Base-by-base conservation (phyloP, 2,329 filamentous ascomycete species). In the Monosporascus sp. region DNA sequence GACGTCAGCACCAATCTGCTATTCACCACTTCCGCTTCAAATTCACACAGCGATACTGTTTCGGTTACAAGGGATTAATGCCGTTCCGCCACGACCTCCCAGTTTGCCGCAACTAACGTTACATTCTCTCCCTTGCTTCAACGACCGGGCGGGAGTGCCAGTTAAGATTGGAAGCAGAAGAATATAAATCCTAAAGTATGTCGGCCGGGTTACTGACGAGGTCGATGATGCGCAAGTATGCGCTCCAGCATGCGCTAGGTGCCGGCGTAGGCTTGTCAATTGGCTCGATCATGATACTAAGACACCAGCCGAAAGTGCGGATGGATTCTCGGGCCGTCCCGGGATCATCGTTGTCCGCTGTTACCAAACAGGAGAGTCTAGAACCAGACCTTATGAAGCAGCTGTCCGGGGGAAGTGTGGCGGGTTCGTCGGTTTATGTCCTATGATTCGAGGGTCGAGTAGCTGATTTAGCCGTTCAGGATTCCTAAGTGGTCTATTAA, bases 401-500 rank as follows among this genome's bases (percentile, higher is more conserved):
- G 65, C 62, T 82, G n/a, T 80, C 79, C 1, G 72, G 75, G 20
- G 80, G 80, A 3, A 81, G 80, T 57, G 54, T 83, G n/a, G 59
- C 74, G 22, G 80, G 79, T 81, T 57, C 15, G 68, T 62, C 6
- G 6, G 20, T 14, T 47, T 38, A 37, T 17, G 36, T 31, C 24
- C 24, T 41, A 34, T 42, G 6, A 50, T 52, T 37, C 47, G 42
- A 34, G 31, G 37, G 31, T 25, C 20, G 22, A 42, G 48, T 20
- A 36, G 24, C 18, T 55, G 46, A 54, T 15, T 46, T 20, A 9
- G 14, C 3, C 17, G 8, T 38, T 2, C 47, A 86, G 84, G 85
- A 18, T 81, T 88, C 51, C 61, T 79, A n/a, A 70, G 78, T 3
- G 87, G 87, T 1, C 62, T 92, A 34, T 71, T 85, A 0, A 77